phyloP scores from a whole-genome alignment of 2,329 filamentous ascomycete genomes.

The Colletotrichum sp. region DNA sequence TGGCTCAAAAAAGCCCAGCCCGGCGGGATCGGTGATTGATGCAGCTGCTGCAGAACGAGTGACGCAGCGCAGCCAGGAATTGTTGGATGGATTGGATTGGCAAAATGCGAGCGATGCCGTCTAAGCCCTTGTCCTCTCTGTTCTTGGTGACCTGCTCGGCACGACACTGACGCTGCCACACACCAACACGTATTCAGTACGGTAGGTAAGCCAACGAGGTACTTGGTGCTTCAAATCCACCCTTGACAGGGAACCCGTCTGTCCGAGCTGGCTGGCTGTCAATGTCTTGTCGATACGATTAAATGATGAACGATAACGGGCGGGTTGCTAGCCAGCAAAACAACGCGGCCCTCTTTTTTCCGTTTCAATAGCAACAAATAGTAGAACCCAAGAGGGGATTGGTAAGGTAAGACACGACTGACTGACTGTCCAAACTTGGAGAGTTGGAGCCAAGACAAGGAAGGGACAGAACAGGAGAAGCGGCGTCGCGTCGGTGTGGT shows the following conservation, averaged over 20 bases:
- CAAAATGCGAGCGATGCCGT: slow-evolving; percentile 10
- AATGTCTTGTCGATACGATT: neutral
- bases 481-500: neutral
- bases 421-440: neutral
- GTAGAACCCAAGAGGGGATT: neutral
- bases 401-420: neutral
- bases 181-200: neutral
- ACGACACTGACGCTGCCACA: neutral
- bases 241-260: neutral
- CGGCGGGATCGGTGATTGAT: slow-evolving; percentile 8
- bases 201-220: neutral
- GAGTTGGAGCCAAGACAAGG: neutral
- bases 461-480: neutral
- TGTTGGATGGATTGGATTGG: neutral
- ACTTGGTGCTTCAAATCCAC: neutral
- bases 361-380: neutral
- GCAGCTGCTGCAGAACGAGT: slow-evolving; percentile 16
- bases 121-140: slow-evolving; percentile 6
- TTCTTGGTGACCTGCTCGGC: slow-evolving; percentile 7
- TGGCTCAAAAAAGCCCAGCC: neutral
- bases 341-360: neutral
- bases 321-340: neutral
- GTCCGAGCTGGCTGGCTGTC: neutral
- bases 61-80: neutral
- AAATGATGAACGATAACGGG: neutral